These are phyloP conservation scores for Aureobasidium melanogenum DNA, from an alignment of 2,329 filamentous ascomycete species.

Conservation along the genomic window DNA sequence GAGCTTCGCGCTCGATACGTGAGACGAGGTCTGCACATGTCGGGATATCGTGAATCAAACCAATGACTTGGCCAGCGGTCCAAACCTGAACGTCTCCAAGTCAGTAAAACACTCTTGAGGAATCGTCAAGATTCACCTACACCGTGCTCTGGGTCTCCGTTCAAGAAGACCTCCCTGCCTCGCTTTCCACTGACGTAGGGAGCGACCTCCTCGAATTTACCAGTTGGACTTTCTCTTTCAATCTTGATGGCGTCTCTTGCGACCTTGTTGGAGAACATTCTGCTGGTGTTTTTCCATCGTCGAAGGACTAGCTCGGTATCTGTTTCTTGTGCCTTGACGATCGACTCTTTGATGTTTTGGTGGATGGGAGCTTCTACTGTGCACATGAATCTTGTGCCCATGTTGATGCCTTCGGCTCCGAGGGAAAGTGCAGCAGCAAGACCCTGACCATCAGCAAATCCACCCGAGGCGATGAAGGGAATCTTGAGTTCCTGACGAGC, in stretches of 20 bases:
- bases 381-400: slow-evolving; percentile 97
- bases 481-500: slow-evolving; percentile 76
- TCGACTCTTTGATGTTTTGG: slow-evolving; percentile 84
- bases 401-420: slow-evolving; percentile 91
- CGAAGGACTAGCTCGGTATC: slow-evolving; percentile 83
- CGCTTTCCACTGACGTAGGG: slow-evolving; percentile 83
- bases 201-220: slow-evolving; percentile 83
- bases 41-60: slow-evolving; percentile 44
- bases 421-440: slow-evolving; percentile 83
- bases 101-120: background rate
- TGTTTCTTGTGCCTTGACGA: slow-evolving; percentile 79
- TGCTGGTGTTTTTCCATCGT: slow-evolving; percentile 85
- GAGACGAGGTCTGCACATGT: slow-evolving; percentile 37
- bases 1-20: slow-evolving; percentile 39
- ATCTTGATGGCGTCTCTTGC: slow-evolving; percentile 70
- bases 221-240: slow-evolving; percentile 71
- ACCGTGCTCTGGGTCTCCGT: slow-evolving; percentile 82
- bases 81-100: slow-evolving; percentile 56
- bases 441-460: slow-evolving; percentile 90
- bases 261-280: slow-evolving; percentile 86
- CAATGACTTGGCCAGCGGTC: slow-evolving; percentile 93
- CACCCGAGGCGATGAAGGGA: slow-evolving; percentile 92
- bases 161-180: slow-evolving; percentile 82
- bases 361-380: slow-evolving; percentile 91
- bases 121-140: slow-evolving; percentile 46